Conservation (phyloP, 805 yeast species). For the Nakazawaea laoshanensis region DNA sequence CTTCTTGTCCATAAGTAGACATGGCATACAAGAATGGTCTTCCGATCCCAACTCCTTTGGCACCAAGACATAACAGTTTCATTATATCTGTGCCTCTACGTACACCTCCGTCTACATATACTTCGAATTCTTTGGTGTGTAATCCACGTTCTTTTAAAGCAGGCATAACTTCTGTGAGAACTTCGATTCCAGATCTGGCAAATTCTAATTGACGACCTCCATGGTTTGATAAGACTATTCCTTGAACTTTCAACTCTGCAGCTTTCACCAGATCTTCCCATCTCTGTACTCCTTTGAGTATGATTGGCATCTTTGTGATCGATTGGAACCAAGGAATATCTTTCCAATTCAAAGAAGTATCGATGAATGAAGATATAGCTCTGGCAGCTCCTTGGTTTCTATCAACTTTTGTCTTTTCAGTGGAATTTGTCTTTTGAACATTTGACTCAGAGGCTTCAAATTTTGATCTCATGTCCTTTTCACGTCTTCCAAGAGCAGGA, state of each 20-base stretch:
- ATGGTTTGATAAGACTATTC: constrained; percentile 80
- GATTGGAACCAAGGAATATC: constrained; percentile 50
- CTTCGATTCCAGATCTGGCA: constrained; percentile 69
- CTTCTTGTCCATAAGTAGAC: constrained; percentile 54
- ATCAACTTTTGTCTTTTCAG: constrained; percentile 40
- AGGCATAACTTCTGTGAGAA: constrained; percentile 63
- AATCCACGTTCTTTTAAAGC: constrained; percentile 35
- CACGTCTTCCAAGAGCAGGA: constrained; percentile 85
- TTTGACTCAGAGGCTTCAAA: constrained; percentile 32
- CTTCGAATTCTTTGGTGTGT: constrained; percentile 39
- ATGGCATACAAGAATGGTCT: constrained; percentile 60
- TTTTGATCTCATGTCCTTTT: constrained; percentile 74
- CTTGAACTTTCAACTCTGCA: constrained; percentile 61
- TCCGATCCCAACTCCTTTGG: constrained; percentile 64
- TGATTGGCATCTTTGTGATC: constrained; percentile 55
- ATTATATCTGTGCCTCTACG: constrained; percentile 60
- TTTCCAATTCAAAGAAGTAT: constrained; percentile 56
- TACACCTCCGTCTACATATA: constrained; percentile 63
- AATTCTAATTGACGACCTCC: constrained; percentile 88
- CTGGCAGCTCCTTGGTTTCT: constrained; percentile 77
- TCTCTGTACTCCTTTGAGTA: constrained; percentile 80
- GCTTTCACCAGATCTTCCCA: constrained; percentile 73
- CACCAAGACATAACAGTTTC: constrained; percentile 63
- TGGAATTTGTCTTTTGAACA: constrained; percentile 26
- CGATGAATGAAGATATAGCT: constrained; percentile 82